phyloP scores from a whole-genome alignment of 75 land plant genomes.

The Gnetum montanum region DNA sequence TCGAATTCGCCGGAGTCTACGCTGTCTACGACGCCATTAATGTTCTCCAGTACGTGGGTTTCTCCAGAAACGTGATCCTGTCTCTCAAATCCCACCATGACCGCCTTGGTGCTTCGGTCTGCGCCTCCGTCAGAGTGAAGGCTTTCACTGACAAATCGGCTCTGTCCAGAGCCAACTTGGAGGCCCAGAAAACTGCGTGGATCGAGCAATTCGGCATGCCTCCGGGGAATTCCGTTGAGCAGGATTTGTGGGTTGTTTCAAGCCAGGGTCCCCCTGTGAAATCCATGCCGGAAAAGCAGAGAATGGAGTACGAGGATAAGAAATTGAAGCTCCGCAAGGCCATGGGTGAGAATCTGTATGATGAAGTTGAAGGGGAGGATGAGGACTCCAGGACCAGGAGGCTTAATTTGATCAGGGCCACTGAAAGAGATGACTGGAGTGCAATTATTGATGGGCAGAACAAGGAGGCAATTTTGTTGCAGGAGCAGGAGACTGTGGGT shows the following conservation, averaged over 20 bases:
- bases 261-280: not conserved
- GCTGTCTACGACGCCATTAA: slow-evolving; percentile 16
- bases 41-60: slow-evolving; percentile 31
- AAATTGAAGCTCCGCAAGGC: slow-evolving; percentile 49
- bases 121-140: slow-evolving; percentile 28
- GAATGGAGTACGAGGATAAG: slow-evolving; percentile 36
- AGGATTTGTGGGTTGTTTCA: slow-evolving; percentile 21
- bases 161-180: slow-evolving; percentile 24
- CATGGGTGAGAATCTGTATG: slow-evolving; percentile 47
- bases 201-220: slow-evolving; percentile 9
- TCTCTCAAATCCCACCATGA: slow-evolving; percentile 22
- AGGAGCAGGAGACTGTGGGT: not conserved
- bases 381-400: slow-evolving; percentile 32
- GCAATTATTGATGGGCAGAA: slow-evolving; percentile 42
- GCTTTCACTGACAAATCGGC: slow-evolving; percentile 22
- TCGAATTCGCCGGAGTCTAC: slow-evolving; percentile 38
- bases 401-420: slow-evolving; percentile 34
- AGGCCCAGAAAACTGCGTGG: slow-evolving; percentile 36
- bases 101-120: slow-evolving; percentile 18
- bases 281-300: slow-evolving; percentile 31
- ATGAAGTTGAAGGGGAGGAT: slow-evolving; percentile 39
- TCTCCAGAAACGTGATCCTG: slow-evolving; percentile 31
- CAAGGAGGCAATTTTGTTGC: slow-evolving; percentile 21
- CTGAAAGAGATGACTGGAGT: slow-evolving; percentile 47
- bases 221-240: slow-evolving; percentile 32